A percentile compares a stretch with the other conserved stretches of the same genome.
Conservation (phyloP, 2,329 filamentous ascomycete genomes). For the Corinectria fuckeliana region DNA sequence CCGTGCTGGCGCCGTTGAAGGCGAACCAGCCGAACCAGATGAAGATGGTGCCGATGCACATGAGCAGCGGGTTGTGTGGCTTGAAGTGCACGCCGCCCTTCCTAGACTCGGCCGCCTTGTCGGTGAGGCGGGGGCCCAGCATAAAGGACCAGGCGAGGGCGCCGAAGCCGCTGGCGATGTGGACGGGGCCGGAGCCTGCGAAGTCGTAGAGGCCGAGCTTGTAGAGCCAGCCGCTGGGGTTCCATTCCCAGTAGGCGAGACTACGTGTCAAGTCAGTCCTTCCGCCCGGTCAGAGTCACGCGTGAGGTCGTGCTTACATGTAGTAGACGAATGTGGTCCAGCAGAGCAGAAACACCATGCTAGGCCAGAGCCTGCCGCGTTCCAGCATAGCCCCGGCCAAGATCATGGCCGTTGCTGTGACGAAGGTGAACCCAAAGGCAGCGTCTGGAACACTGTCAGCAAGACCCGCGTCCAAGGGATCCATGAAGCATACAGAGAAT, state of each 20-base stretch:
- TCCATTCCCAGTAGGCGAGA: slow-evolving; percentile 73
- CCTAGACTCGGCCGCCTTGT: slow-evolving; percentile 25
- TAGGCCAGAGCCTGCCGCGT: slow-evolving; percentile 47
- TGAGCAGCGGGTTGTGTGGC: slow-evolving; percentile 68
- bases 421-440: slow-evolving; percentile 47
- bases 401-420: slow-evolving; percentile 49
- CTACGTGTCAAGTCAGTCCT: not conserved
- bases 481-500: slow-evolving; percentile 38
- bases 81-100: slow-evolving; percentile 45
- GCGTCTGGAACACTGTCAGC: slow-evolving; percentile 31
- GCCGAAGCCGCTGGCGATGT: slow-evolving; percentile 68
- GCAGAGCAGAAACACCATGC: slow-evolving; percentile 67
- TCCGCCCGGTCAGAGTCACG: not conserved
- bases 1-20: slow-evolving; percentile 58
- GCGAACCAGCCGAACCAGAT: slow-evolving; percentile 70
- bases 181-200: slow-evolving; percentile 68
- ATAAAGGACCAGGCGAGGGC: slow-evolving; percentile 69
- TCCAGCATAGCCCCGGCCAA: slow-evolving; percentile 48
- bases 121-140: slow-evolving; percentile 59
- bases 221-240: slow-evolving; percentile 69
- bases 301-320: slow-evolving; percentile 24
- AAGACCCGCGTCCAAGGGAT: accelerated
- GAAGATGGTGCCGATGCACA: slow-evolving; percentile 68
- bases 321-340: slow-evolving; percentile 72
- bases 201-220: slow-evolving; percentile 66